Evolutionary conservation across 202 grass and related monocot genomes (phyloP), one percentile per base, ranked within the genome.

Genomic region (Panicum hallii): DNA sequence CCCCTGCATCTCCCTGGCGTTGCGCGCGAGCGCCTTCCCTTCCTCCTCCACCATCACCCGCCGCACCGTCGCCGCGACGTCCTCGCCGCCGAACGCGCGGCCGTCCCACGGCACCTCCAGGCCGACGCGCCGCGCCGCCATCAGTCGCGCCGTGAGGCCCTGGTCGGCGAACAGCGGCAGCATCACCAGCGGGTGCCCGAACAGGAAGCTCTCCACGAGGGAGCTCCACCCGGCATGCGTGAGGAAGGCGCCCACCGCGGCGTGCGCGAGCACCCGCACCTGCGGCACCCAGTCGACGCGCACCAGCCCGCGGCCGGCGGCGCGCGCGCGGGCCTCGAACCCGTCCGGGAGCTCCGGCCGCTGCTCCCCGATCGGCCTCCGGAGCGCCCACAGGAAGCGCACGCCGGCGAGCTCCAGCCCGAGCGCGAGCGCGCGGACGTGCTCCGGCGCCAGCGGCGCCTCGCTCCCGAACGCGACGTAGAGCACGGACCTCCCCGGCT

Each of bases 191-290:
- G 50, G 85, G 42, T 69, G 85, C 0, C 70, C 71, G 13, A 61
- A 87, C 9, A 22, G 15, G 71, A 76, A 75, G 60, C 82, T 62
- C 45, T 95, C 86, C 12, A 84, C 6, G 11, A 70, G 62, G 11
- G 94, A 94, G 57, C 78, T 86, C 90, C 85, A 83, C 5, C 94
- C 91, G 43, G 76, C 63, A 68, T 97, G 94, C 15, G 80, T 94
- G 75, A 97, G 45, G 79, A 94, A 97, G 2, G 72, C 83, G 67
- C 88, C 88, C 12, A 92, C 82, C 0, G 82, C 87, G 26, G 11
- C 47, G 53, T 95, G 93, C 14, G 70, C 69, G 0, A 95, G 74
- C 12, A 95, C 77, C 12, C 73, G 41, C 20, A 71, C 38, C 80
- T 92, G 89, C 13, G 87, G 94, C 4, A 84, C 89, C 94, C 89